phyloP scores from a whole-genome alignment of 371 early-diverging fungal species.

The Mortierella sp. region DNA sequence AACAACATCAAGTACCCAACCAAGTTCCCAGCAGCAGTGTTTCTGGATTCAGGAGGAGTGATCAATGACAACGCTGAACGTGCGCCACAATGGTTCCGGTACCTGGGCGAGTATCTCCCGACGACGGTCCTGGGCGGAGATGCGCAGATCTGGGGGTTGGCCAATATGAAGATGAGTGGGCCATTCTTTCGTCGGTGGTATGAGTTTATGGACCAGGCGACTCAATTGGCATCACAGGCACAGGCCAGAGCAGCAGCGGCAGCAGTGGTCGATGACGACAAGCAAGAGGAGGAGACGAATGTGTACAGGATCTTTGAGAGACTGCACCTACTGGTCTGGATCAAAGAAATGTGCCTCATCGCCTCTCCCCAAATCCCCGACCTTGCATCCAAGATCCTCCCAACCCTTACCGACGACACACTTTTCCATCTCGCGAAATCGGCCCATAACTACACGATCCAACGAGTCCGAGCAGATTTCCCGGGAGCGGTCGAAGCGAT shows the following conservation, averaged over 20 bases:
- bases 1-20: conserved; percentile 21
- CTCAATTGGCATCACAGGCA: conserved; percentile 18
- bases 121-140: conserved; percentile 36
- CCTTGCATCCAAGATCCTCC: conserved; percentile 14
- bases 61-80: conserved; percentile 48
- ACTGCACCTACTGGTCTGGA: conserved; percentile 38
- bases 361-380: conserved; percentile 20
- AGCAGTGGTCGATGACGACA: background rate
- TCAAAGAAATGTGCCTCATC: conserved; percentile 35
- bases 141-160: conserved; percentile 32
- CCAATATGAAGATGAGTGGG: conserved; percentile 25
- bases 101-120: conserved; percentile 44
- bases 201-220: conserved; percentile 42
- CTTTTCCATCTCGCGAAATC: conserved; percentile 26
- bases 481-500: conserved; percentile 47
- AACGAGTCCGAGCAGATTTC: conserved; percentile 39
- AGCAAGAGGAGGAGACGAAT: conserved; percentile 16
- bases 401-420: conserved; percentile 22
- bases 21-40: conserved; percentile 46
- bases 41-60: conserved; percentile 51
- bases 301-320: conserved; percentile 46
- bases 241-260: conserved; percentile 5
- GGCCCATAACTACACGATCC: conserved; percentile 35
- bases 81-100: conserved; percentile 44
- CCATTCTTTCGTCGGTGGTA: conserved; percentile 45